phyloP scores from a whole-genome alignment of 208 protist species.

The Acanthamoeba triangularis region DNA sequence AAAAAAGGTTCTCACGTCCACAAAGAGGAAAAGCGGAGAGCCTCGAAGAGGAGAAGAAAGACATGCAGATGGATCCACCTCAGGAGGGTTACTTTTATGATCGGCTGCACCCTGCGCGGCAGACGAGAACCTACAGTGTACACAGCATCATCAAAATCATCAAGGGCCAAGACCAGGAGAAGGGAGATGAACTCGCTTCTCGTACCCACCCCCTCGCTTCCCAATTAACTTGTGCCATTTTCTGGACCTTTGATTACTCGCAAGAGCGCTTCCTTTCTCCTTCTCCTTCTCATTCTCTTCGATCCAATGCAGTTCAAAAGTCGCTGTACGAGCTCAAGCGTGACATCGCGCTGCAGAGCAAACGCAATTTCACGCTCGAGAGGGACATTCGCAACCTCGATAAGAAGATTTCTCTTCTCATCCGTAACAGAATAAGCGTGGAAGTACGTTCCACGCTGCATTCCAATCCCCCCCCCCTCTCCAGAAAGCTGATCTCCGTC shows the following conservation, averaged over 20 bases:
- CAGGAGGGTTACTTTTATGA: background rate
- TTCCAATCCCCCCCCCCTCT: no score
- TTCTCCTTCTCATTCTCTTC: background rate
- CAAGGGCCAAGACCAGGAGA: conserved; percentile 59
- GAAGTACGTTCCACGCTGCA: background rate
- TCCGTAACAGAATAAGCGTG: conserved; percentile 43
- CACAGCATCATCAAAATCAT: conserved; percentile 69
- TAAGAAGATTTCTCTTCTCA: conserved; percentile 67
- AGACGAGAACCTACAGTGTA: conserved; percentile 53
- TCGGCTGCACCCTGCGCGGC: background rate
- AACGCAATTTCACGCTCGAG: conserved; percentile 84
- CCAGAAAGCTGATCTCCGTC: background rate
- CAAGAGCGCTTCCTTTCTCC: background rate
- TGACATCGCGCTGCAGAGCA: conserved; percentile 83
- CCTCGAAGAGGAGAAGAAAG: no score
- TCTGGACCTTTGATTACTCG: background rate
- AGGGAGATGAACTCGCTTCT: conserved; percentile 66
- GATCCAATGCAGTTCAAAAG: conserved; percentile 77
- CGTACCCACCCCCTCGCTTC: background rate
- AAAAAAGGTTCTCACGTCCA: background rate
- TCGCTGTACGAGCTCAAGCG: conserved; percentile 84
- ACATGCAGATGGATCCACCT: background rate
- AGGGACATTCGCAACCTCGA: conserved; percentile 71
- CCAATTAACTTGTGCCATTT: background rate
- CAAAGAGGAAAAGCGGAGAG: no score